Percentiles rank a stretch among this genome's conserved stretches.
Conservation (phyloP, 2,329 filamentous ascomycete genomes). For the Paraconiothyrium sp. region DNA sequence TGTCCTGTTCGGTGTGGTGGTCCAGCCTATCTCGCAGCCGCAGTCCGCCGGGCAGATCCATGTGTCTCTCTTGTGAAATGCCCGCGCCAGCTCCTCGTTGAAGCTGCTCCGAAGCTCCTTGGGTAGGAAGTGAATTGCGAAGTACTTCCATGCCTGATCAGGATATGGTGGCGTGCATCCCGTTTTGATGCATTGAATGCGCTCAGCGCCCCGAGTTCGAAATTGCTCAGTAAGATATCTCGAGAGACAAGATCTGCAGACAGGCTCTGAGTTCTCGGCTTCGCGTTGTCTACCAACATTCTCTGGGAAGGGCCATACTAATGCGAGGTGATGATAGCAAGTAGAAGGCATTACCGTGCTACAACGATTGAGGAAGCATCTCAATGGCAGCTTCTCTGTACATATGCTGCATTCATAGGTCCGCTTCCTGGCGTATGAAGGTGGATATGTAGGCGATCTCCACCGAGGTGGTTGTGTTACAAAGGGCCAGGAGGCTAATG, state of each 20-base stretch:
- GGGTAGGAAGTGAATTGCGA: not conserved
- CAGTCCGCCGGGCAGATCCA: conserved; percentile 9
- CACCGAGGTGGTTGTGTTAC: not conserved
- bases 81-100: not conserved
- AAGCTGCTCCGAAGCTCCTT: not conserved
- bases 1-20: not conserved
- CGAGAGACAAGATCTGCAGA: conserved; percentile 1
- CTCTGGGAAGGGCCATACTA: not conserved
- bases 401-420: conserved; percentile 10
- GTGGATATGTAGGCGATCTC: not conserved
- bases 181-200: conserved; percentile 3
- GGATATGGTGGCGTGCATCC: not conserved
- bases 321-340: not conserved
- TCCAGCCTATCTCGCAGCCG: not conserved
- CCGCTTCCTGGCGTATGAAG: not conserved
- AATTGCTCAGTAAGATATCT: not conserved
- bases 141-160: conserved; percentile 4
- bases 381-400: not conserved
- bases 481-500: no score
- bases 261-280: not conserved
- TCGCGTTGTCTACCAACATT: not conserved
- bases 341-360: not conserved
- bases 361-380: not conserved
- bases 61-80: not conserved
- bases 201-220: not conserved